Evolutionary conservation across 1,284 basidiomycete genomes (phyloP), one percentile per base, ranked within the genome.

Genomic region (Neonothopanus nambi): DNA sequence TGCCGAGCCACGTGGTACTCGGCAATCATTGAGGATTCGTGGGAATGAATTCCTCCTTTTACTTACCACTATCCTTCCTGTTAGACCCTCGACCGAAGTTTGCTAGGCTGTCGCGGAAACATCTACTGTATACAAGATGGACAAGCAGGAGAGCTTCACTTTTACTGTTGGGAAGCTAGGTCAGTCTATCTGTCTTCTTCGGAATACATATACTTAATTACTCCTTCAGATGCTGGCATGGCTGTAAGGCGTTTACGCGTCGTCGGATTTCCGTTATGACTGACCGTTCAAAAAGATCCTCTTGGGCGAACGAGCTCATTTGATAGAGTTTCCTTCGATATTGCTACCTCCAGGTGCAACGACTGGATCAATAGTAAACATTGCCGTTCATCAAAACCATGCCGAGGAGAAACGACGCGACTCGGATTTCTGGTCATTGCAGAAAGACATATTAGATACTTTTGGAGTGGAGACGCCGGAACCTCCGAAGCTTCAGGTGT

Each of bases 331-430:
- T 68, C 95, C 95, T 1, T 97, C 95, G 0, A 78, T 98, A 23
- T 80, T 98, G 1, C 76, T 98, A 11, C 95, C 94, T 2, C 90
- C 93, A 0, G 94, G 93, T 15, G 87, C 92, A 1, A 86, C 89
- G 3, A 85, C 94, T 0, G 95, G 95, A 8, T 96, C 93, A n/a
- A 97, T 98, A 61, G 91, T 98, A 61, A 96, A 94, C 65, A 98
- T 98, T 67, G 87, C 93, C 5, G 92, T 97, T 13, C 81, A 91
- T 59, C 85, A 93, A 58, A 96, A 98, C 67, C 69, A 84, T 26
- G 67, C 77, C 0, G 93, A 95, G 58, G 95, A 98, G 70, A 82
- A 87, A 63, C 81, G 84, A 59, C 81, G 93, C 55, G 87, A 92
- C 59, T 70, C 76, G 3, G 86, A 90, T 20, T 97, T 98, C 67